Base-by-base conservation (phyloP, 2,329 filamentous ascomycete species). In the Sclerotinia glacialis region DNA sequence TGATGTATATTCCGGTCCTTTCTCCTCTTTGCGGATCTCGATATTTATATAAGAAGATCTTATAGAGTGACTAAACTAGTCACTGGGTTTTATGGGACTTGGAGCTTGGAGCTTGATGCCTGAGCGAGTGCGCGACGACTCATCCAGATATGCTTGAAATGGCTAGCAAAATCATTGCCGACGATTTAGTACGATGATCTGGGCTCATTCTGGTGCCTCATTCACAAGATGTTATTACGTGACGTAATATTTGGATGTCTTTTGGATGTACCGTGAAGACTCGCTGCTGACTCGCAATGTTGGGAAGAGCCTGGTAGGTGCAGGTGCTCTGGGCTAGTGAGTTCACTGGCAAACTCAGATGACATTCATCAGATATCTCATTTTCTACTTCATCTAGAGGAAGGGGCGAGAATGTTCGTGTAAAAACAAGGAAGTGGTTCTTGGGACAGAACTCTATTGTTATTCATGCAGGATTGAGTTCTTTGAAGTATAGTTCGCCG, bases 21-120 rank as follows among this genome's bases (percentile, higher is more conserved):
- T 8, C 28, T 28, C 40, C 28, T 1, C 7, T 31, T 7, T 11
- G 18, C 4, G 18, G 3, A 59, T 5, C 12, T 5, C 11, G 6
- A 21, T 23, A 34, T 46, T 23, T 42, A 46, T 59, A 34, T 46
- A 23, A 46, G 55, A 59, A 44, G 55, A 59, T 59, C 55, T 59
- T 59, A 59, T 59, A 59, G 40, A n/a, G 18, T 59, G 3, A 23
- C 26, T 9, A 34, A 31, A 16, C 34, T n/a, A 34, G 34, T 6
- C 31, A 40, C 34, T 23, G 37, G 37, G 21, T 12, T n/a, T 14
- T n/a, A 14, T 5, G 34, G 53, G 6, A 5, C 21, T 23, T 12
- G 21, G 14, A 7, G 21, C 21, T 23, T 12, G 21, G 14, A 7
- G 21, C 21, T 40, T 34, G 5, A 40, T 1, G n/a, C 3, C 6